phyloP scores from a whole-genome alignment of 2,329 filamentous ascomycete species.

The Tetracladium maxilliforme region DNA sequence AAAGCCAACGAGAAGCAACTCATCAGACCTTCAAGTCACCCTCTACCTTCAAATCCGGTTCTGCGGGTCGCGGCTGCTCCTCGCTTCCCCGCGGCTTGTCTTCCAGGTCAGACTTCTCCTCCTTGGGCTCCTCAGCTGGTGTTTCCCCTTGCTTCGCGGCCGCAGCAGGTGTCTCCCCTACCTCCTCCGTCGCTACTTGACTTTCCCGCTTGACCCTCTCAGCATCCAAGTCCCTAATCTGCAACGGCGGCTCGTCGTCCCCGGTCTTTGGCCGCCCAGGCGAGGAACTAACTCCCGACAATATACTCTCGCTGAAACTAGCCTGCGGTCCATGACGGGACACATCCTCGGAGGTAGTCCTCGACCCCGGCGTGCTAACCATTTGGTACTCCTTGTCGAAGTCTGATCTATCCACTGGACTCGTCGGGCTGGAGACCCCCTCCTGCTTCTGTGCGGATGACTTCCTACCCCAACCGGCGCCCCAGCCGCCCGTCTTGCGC shows the following conservation, averaged over 20 bases:
- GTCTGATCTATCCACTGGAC: neutral
- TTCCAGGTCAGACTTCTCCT: too few relatives aligned
- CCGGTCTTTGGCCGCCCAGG: slow-evolving; percentile 1
- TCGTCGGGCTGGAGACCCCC: neutral
- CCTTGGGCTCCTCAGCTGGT: too few relatives aligned
- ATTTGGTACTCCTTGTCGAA: slow-evolving; percentile 2
- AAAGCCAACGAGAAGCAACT: too few relatives aligned
- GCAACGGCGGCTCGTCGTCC: neutral
- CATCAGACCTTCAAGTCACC: too few relatives aligned
- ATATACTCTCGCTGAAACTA: slow-evolving; percentile 14
- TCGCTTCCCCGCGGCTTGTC: too few relatives aligned
- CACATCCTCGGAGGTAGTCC: slow-evolving; percentile 3
- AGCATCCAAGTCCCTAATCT: neutral
- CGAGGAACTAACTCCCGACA: slow-evolving; percentile 12
- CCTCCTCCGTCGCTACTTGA: neutral
- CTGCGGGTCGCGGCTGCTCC: too few relatives aligned
- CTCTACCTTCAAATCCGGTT: too few relatives aligned
- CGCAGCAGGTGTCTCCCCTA: too few relatives aligned
- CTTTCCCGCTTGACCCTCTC: neutral
- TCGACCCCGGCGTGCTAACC: slow-evolving; percentile 1
- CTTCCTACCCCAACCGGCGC: slow-evolving; percentile 12
- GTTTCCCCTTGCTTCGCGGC: too few relatives aligned
- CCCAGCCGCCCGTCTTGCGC: slow-evolving; percentile 38
- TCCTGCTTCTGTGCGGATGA: slow-evolving; percentile 1
- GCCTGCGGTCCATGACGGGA: slow-evolving; percentile 10